Conservation (phyloP, 306 rosid species). For the Trifolium repens region DNA sequence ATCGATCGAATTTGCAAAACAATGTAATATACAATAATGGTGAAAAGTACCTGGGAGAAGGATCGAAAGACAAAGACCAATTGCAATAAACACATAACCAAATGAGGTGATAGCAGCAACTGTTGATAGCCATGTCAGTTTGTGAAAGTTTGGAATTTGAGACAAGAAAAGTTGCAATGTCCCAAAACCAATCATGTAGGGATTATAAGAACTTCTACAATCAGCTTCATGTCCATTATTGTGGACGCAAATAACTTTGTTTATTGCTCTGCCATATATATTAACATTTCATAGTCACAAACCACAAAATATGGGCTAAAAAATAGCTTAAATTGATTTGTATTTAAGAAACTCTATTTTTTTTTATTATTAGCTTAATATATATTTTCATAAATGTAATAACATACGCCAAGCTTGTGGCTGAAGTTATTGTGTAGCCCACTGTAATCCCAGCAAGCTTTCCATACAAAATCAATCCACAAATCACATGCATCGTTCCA, state of each 20-base stretch:
- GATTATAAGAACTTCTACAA: constrained; percentile 63
- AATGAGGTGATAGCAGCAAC: constrained; percentile 66
- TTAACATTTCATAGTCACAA: background rate
- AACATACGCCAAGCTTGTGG: constrained; percentile 58
- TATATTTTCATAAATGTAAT: background rate
- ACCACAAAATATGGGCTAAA: background rate
- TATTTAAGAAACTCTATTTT: no score
- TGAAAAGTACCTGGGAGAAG: constrained; percentile 46
- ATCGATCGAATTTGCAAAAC: background rate
- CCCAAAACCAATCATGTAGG: constrained; percentile 63
- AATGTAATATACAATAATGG: background rate
- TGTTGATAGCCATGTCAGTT: constrained; percentile 61
- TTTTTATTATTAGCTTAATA: background rate
- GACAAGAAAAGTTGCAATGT: constrained; percentile 56
- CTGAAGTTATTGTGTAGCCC: constrained; percentile 60
- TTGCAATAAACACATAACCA: constrained; percentile 59
- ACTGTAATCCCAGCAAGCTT: constrained; percentile 52
- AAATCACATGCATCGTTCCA: constrained; percentile 48
- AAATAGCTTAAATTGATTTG: background rate
- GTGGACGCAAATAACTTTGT: constrained; percentile 58
- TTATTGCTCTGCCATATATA: constrained; percentile 50
- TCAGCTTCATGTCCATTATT: constrained; percentile 45
- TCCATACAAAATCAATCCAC: constrained; percentile 52
- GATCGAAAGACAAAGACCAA: constrained; percentile 56
- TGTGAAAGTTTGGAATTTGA: constrained; percentile 66